A percentile compares a stretch with the other conserved stretches of the same genome.
Evolutionary conservation across 441 rosid genomes (phyloP).

Genomic region (Brassica hybrid): DNA sequence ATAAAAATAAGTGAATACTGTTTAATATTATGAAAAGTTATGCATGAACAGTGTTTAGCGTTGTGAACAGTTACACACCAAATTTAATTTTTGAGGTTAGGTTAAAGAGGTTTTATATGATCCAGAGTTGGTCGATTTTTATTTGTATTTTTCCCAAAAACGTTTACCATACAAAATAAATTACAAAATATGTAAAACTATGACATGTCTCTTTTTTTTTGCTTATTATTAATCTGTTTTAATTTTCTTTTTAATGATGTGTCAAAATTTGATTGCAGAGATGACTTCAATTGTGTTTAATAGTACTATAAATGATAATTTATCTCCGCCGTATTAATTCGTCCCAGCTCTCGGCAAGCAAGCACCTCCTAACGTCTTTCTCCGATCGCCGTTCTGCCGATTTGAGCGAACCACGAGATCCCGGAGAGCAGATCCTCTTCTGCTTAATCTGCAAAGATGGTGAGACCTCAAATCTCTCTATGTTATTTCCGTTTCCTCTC

Average conservation of each 20-base stretch:
- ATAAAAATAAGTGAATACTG: too few relatives aligned
- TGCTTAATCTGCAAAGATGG: slow-evolving; percentile 57
- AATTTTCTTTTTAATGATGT: neutral
- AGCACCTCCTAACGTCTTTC: slow-evolving; percentile 33
- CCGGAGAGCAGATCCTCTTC: slow-evolving; percentile 24
- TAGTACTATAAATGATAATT: too few relatives aligned
- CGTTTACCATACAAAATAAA: neutral
- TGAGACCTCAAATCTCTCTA: slow-evolving; percentile 50
- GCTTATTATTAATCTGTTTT: neutral
- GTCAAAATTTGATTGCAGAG: slow-evolving; percentile 9
- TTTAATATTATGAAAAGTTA: too few relatives aligned
- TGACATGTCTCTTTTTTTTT: neutral
- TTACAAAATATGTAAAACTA: neutral
- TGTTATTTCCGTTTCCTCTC: neutral
- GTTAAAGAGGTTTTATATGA: too few relatives aligned
- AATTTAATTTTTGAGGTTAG: too few relatives aligned
- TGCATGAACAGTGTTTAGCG: too few relatives aligned
- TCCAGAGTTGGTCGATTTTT: too few relatives aligned
- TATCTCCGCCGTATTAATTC: slow-evolving; percentile 36
- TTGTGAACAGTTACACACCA: too few relatives aligned
- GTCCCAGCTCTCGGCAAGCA: slow-evolving; percentile 23
- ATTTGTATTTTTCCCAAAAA: too few relatives aligned
- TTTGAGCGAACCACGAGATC: slow-evolving; percentile 28
- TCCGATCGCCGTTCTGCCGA: slow-evolving; percentile 36
- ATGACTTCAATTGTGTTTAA: neutral